These are phyloP conservation scores for Xylaria sp. DNA, from an alignment of 2,329 filamentous ascomycete species.

Conservation along the genomic window DNA sequence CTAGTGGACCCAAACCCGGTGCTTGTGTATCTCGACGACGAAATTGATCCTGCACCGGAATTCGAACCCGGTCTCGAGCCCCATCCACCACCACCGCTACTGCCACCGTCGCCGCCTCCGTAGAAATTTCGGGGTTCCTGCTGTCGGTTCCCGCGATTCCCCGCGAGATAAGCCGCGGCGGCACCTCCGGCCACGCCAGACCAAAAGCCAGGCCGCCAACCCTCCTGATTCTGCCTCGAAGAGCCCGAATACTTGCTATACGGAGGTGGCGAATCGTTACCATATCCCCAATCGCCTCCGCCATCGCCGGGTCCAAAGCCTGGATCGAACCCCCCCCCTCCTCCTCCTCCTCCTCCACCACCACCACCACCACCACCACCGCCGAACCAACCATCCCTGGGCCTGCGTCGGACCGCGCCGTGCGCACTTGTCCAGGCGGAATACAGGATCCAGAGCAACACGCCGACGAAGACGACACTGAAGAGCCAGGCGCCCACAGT, in stretches of 20 bases:
- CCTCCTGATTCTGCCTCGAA: constrained; percentile 50
- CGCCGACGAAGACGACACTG: constrained; percentile 67
- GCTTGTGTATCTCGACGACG: constrained; percentile 68
- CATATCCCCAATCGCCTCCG: constrained; percentile 45
- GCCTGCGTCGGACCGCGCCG: constrained; percentile 30
- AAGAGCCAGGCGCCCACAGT: constrained; percentile 62
- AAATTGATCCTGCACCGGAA: constrained; percentile 52
- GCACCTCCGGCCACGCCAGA: constrained; percentile 73
- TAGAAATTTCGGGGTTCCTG: constrained; percentile 41
- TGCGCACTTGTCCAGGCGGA: constrained; percentile 54
- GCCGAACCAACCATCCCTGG: constrained; percentile 50
- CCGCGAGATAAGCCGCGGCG: constrained; percentile 73
- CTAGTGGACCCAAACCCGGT: constrained; percentile 79
- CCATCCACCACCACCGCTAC: constrained; percentile 45
- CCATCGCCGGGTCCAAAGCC: constrained; percentile 56
- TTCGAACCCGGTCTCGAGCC: constrained; percentile 37
- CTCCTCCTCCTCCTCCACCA: constrained; percentile 37
- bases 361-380: constrained; percentile 53
- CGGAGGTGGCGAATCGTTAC: constrained; percentile 64
- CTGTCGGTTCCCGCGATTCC: constrained; percentile 59
- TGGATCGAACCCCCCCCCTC: constrained; percentile 53
- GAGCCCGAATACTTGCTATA: constrained; percentile 55
- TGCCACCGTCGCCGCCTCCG: constrained; percentile 27
- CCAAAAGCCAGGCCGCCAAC: constrained; percentile 81
- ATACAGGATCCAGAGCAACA: constrained; percentile 71